Conservation (phyloP, 768 basidiomycete genomes). For the Rossbeevera mucosa region DNA sequence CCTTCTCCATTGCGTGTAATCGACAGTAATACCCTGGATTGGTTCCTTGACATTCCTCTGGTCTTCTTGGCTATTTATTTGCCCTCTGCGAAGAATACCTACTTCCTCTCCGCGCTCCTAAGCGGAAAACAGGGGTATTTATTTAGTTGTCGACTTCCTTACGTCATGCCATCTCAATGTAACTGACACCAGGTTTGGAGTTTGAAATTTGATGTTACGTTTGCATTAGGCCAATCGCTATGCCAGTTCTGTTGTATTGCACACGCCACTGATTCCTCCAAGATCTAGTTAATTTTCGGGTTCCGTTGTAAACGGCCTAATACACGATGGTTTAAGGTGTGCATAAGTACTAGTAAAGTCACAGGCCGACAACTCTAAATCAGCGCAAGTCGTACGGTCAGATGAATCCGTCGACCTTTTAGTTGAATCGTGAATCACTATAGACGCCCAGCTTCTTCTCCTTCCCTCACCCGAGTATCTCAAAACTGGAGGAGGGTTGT, state of each 20-base stretch:
- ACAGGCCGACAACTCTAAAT: background rate
- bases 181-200: too few species aligned
- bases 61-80: background rate
- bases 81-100: background rate
- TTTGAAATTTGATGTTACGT: too few species aligned
- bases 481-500: background rate
- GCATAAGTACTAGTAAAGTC: background rate
- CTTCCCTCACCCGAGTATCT: background rate
- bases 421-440: background rate
- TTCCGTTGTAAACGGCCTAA: background rate
- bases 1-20: background rate
- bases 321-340: background rate
- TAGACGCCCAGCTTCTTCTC: background rate
- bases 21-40: background rate
- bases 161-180: too few species aligned
- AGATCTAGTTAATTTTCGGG: background rate
- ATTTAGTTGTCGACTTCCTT: background rate
- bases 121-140: background rate
- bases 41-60: background rate
- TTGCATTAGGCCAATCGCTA: background rate
- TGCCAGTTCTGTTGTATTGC: background rate
- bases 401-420: background rate
- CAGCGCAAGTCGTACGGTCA: background rate
- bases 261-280: too few species aligned
- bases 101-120: background rate